Percentiles rank a stretch among this genome's conserved stretches.
phyloP scores from a whole-genome alignment of 441 rosid genomes.

The Kokia cookei region DNA sequence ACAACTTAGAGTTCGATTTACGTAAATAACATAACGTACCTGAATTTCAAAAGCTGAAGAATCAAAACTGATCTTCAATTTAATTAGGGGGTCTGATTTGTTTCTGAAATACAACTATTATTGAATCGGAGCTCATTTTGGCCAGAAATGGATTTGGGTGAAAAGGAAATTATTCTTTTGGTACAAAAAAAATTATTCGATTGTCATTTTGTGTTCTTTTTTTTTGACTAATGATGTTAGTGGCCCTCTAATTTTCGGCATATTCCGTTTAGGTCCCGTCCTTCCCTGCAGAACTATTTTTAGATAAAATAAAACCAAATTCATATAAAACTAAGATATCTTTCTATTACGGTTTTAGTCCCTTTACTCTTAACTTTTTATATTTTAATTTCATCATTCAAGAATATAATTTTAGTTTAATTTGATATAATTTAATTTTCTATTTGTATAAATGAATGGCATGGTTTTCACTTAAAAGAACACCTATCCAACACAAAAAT shows the following conservation, averaged over 20 bases:
- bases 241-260: background rate
- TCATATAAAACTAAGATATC: too few relatives aligned
- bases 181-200: background rate
- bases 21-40: background rate
- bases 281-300: background rate
- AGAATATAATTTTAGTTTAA: too few relatives aligned
- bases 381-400: too few relatives aligned
- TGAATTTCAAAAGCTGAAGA: background rate
- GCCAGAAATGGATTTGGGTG: background rate
- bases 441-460: too few relatives aligned
- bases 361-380: too few relatives aligned
- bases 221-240: background rate
- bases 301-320: too few relatives aligned
- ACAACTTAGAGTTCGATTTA: background rate
- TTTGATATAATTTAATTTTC: too few relatives aligned
- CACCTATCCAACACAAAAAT: too few relatives aligned
- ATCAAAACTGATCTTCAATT: background rate
- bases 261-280: background rate
- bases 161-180: background rate
- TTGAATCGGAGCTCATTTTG: slow-evolving; percentile 16
- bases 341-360: too few relatives aligned
- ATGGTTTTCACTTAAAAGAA: too few relatives aligned
- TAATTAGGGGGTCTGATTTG: background rate
- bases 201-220: background rate
- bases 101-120: slow-evolving; percentile 12